phyloP scores from a whole-genome alignment of 306 rosid species.

The Cucumis hystrix region DNA sequence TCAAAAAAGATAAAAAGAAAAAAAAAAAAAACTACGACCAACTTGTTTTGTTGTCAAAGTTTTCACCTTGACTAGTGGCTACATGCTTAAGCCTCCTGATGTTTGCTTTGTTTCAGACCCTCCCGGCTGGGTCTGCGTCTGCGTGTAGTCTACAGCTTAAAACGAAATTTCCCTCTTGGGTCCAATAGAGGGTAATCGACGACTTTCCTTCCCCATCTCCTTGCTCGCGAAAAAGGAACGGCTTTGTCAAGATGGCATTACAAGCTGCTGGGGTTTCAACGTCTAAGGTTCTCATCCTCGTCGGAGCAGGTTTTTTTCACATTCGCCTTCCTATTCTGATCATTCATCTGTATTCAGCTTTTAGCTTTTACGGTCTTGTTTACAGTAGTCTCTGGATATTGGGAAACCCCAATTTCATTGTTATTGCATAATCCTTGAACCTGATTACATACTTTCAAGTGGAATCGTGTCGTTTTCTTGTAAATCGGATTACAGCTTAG shows the following conservation, averaged over 20 bases:
- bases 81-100: no score
- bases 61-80: not conserved
- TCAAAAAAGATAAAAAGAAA: no score
- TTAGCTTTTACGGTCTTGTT: not conserved
- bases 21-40: no score
- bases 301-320: conserved; percentile 52
- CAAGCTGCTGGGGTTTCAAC: conserved; percentile 39
- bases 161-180: not conserved
- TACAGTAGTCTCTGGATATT: not conserved
- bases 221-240: not conserved
- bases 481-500: not conserved
- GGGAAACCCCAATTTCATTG: not conserved
- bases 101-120: no score
- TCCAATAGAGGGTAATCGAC: not conserved
- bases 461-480: not conserved
- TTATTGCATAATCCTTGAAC: not conserved
- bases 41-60: not conserved
- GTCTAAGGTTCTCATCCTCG: conserved; percentile 70
- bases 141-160: not conserved
- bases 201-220: not conserved
- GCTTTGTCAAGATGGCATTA: conserved; percentile 33
- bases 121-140: not conserved
- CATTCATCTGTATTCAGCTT: not conserved
- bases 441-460: not conserved
- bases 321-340: not conserved